These are phyloP conservation scores for Vanrija pseudolonga DNA, from an alignment of 1,284 basidiomycete species.

Conservation along the genomic window DNA sequence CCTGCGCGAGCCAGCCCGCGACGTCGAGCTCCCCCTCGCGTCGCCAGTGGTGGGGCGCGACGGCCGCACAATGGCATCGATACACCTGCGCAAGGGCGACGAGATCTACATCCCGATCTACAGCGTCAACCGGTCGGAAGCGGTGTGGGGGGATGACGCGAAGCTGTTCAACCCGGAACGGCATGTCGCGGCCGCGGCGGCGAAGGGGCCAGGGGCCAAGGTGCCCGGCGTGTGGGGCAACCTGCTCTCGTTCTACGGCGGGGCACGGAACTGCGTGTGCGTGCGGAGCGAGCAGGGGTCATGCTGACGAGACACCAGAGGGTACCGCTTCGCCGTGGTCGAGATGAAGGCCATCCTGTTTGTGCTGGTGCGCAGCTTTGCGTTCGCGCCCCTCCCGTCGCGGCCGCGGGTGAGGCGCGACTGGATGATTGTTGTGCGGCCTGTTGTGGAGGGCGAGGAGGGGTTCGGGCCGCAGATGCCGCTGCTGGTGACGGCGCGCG, in stretches of 20 bases:
- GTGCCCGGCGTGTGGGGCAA: constrained; percentile 64
- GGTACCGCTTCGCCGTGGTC: constrained; percentile 59
- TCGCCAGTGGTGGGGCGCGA: constrained; percentile 43
- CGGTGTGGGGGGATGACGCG: constrained; percentile 70
- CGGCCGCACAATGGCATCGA: constrained; percentile 43
- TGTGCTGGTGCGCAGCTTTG: constrained; percentile 57
- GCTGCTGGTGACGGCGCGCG: constrained; percentile 22
- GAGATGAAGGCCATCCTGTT: constrained; percentile 64
- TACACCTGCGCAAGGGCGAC: constrained; percentile 33
- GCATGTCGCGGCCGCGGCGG: constrained; percentile 10
- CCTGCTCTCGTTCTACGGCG: constrained; percentile 63
- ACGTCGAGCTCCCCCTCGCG: constrained; percentile 60
- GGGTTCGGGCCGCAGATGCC: constrained; percentile 47
- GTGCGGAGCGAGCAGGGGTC: neutral
- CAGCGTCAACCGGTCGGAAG: constrained; percentile 57
- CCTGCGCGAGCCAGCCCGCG: constrained; percentile 58
- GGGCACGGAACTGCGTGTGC: constrained; percentile 62
- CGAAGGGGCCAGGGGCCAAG: constrained; percentile 47
- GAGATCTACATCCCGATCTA: constrained; percentile 31
- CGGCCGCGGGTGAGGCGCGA: constrained; percentile 34
- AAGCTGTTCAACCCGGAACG: constrained; percentile 55
- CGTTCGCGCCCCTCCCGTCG: constrained; percentile 54
- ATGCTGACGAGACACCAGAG: too few species aligned
- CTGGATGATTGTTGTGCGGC: constrained; percentile 45
- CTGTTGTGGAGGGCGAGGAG: constrained; percentile 42